Base-by-base conservation (phyloP, 2,329 filamentous ascomycete species). In the Didymella pinodella region DNA sequence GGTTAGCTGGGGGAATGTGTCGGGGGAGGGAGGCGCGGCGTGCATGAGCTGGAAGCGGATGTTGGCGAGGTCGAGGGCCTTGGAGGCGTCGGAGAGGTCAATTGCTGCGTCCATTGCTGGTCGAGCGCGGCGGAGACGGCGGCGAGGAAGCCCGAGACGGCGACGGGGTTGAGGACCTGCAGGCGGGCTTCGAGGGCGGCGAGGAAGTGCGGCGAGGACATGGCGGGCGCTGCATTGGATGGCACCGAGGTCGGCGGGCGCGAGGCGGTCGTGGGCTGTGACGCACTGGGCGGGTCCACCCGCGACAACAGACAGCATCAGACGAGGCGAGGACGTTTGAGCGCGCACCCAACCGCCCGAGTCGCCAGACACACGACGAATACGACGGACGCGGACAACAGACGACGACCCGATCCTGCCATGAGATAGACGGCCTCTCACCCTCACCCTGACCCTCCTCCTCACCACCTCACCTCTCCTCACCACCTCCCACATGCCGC, bases 41-140 rank as follows among this genome's bases (percentile, higher is more conserved):
- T 80, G 96, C 93, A 97, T 96, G 63, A 97, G 82, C 78, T 97
- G 92, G 79, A 92, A 96, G 64, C 95, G 91, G 76, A 98, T 99
- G 75, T 95, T 92, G 63, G 88, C 85, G 48, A 99, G 86, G 76
- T 98, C 93, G 71, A 99, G 83, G 16, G 94, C 93, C 81, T 92
- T 91, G 66, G 87, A 87, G 73, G 89, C 86, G 79, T 98, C 91
- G 38, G 88, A 91, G 61, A 97, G 87, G 77, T 97, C 93, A 72
- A 98, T 92, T 47, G 92, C 87, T 18, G 91, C 85, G 77, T 99
- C 95, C 95, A 99, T 99, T 53, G 64, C 79, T 47, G 11, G 52
- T 48, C 16, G 29, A 31, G 25, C 29, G n/a, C 11, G 49, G 26
- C 52, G 43, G 26, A 46, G 44, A 31, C 7, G 7, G 18, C 11